Evolutionary conservation across 1,139 yeast genomes (phyloP).

Genomic region (Geotrichum australiense): DNA sequence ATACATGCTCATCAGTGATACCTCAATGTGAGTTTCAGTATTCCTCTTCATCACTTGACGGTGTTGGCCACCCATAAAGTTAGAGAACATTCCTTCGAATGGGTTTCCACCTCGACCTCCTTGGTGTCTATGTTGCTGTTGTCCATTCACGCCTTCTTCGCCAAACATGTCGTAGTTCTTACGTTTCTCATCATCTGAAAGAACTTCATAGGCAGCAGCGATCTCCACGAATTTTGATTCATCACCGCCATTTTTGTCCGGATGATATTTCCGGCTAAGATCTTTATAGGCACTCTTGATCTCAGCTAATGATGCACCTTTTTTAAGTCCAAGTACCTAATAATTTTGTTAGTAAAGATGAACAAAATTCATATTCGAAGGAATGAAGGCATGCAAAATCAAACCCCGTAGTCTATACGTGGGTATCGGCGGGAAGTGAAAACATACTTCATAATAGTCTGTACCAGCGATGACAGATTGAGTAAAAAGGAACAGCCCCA

Average conservation of each 20-base stretch:
- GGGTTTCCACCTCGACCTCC: constrained; percentile 34
- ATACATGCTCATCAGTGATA: constrained; percentile 61
- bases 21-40: constrained; percentile 49
- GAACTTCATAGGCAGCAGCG: constrained; percentile 89
- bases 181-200: constrained; percentile 68
- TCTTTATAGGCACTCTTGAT: constrained; percentile 83
- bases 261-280: constrained; percentile 82
- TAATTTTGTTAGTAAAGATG: neutral
- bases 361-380: constrained; percentile 16
- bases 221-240: constrained; percentile 83
- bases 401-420: neutral
- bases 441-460: constrained; percentile 28
- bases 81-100: constrained; percentile 54
- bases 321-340: constrained; percentile 58
- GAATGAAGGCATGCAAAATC: constrained; percentile 5
- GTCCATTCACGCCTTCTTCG: constrained; percentile 59
- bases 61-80: constrained; percentile 51
- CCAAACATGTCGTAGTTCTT: constrained; percentile 73
- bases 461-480: constrained; percentile 23
- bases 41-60: constrained; percentile 39
- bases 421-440: neutral
- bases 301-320: constrained; percentile 67
- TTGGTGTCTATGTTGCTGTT: constrained; percentile 23
- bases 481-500: constrained; percentile 17
- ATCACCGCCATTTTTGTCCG: constrained; percentile 84